Evolutionary conservation across 1,284 basidiomycete species (phyloP).

Genomic region (Sanghuangporus sanghuang): DNA sequence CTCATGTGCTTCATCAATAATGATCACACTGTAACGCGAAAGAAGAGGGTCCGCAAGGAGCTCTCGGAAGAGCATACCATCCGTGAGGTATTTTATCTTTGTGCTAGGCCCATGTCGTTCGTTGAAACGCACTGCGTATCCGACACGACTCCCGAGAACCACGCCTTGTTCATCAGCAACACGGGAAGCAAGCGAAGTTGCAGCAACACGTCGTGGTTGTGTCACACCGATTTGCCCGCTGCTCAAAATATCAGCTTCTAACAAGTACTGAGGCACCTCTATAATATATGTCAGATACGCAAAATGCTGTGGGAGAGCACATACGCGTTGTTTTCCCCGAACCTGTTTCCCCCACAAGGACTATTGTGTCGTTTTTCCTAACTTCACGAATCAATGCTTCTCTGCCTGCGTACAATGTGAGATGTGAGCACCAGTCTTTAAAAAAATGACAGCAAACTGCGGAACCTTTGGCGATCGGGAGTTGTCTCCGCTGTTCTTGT

Average conservation of each 20-base stretch:
- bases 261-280: conserved; percentile 90
- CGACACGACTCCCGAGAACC: conserved; percentile 69
- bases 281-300: conserved; percentile 20
- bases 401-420: conserved; percentile 46
- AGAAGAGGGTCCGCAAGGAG: conserved; percentile 77
- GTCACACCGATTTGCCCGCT: conserved; percentile 80
- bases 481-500: conserved; percentile 57
- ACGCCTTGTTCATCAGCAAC: conserved; percentile 84
- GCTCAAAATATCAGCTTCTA: conserved; percentile 61
- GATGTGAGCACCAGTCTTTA: conserved; percentile 1
- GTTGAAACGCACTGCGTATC: conserved; percentile 96
- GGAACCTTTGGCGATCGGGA: conserved; percentile 78
- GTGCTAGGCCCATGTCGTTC: conserved; percentile 70
- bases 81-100: conserved; percentile 91
- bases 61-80: conserved; percentile 94
- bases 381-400: conserved; percentile 74
- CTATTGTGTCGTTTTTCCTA: conserved; percentile 77
- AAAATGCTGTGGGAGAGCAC: conserved; percentile 27
- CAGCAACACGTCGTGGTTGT: conserved; percentile 91
- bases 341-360: conserved; percentile 94
- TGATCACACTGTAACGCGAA: conserved; percentile 81
- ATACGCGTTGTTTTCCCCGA: conserved; percentile 96
- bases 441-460: neutral
- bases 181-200: conserved; percentile 86
- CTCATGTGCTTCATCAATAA: conserved; percentile 98